Evolutionary conservation across 805 yeast species (phyloP).

Genomic region (Kuraishia hungarica): DNA sequence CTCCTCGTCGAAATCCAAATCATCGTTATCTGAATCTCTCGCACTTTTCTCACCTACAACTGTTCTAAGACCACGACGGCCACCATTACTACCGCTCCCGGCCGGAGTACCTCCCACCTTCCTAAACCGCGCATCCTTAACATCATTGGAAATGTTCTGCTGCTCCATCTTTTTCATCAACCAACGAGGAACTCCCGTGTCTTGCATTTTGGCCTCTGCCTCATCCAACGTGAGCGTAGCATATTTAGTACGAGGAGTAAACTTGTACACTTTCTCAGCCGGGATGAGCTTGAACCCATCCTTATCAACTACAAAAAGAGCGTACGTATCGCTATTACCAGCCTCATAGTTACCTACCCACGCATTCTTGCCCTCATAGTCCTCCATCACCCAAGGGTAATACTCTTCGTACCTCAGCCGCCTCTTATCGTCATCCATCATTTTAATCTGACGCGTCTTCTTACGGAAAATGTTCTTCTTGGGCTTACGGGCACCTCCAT

Average conservation of each 20-base stretch:
- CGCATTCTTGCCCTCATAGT: slow-evolving; percentile 87
- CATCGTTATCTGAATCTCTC: slow-evolving; percentile 74
- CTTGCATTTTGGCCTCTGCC: slow-evolving; percentile 91
- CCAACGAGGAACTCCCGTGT: slow-evolving; percentile 76
- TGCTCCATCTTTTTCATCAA: slow-evolving; percentile 83
- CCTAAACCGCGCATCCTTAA: slow-evolving; percentile 41
- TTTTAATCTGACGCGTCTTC: slow-evolving; percentile 77
- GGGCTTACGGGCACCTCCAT: slow-evolving; percentile 75
- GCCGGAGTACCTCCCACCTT: slow-evolving; percentile 26
- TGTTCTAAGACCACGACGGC: slow-evolving; percentile 26
- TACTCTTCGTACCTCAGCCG: slow-evolving; percentile 89
- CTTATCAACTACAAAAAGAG: slow-evolving; percentile 73
- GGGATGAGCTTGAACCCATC: slow-evolving; percentile 92
- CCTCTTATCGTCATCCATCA: slow-evolving; percentile 75
- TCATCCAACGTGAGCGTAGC: slow-evolving; percentile 93
- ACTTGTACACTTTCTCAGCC: slow-evolving; percentile 86
- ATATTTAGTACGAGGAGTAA: slow-evolving; percentile 88
- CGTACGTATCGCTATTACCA: slow-evolving; percentile 75
- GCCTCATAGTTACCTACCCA: slow-evolving; percentile 97
- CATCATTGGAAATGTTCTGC: slow-evolving; percentile 46
- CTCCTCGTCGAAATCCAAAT: slow-evolving; percentile 90
- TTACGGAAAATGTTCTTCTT: slow-evolving; percentile 54
- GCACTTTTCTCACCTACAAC: slow-evolving; percentile 25
- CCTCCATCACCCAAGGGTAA: slow-evolving; percentile 98
- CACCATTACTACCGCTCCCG: slow-evolving; percentile 3